Base-by-base conservation (phyloP, 805 yeast genomes). In the Ascoidea asiatica region DNA sequence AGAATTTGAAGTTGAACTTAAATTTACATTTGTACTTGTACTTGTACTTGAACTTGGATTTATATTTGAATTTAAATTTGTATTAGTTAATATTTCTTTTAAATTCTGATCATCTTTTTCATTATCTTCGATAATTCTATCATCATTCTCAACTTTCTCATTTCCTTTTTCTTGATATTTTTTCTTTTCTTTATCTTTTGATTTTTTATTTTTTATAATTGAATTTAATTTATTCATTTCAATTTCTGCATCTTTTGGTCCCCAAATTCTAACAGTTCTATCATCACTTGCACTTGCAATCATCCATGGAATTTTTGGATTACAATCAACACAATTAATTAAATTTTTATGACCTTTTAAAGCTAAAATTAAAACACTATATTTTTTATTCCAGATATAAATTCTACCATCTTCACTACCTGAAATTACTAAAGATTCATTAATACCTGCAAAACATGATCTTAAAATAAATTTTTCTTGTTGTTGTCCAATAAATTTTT, bases 201-300 rank as follows among this genome's bases (percentile, higher is more conserved):
- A 21, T 15, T 18, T 33, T 37, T 40, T 5, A 5, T 40, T 15
- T 8, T 19, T 7, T 5, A 5, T 6, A 39, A 22, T 7, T 5
- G 22, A 22, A 39, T n/a, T 21, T 17, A 19, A 39, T 6, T 7
- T 15, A 7, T 19, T 19, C 13, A 17, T 33, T 19, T 22, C 43
- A 18, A 7, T 22, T 18, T 19, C 7, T 19, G 37, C 37, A 23
- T 20, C 37, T 20, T 43, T 35, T 15, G 48, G 43, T n/a, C 75
- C 79, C 88, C 87, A 82, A 5, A 86, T 69, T 46, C 77, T 76
- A 3, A 86, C 79, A 6, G 69, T 60, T 18, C 73, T 70, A 58
- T 89, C 96, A 59, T 88, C 96, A 15, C 95, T 86, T 37, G 87
- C 88, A 19, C 90, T 79, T 5, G 87, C 92, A 75, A 89, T 79